Base-by-base conservation (phyloP, 2,329 filamentous ascomycete genomes). In the Amesomyces nigricolor region DNA sequence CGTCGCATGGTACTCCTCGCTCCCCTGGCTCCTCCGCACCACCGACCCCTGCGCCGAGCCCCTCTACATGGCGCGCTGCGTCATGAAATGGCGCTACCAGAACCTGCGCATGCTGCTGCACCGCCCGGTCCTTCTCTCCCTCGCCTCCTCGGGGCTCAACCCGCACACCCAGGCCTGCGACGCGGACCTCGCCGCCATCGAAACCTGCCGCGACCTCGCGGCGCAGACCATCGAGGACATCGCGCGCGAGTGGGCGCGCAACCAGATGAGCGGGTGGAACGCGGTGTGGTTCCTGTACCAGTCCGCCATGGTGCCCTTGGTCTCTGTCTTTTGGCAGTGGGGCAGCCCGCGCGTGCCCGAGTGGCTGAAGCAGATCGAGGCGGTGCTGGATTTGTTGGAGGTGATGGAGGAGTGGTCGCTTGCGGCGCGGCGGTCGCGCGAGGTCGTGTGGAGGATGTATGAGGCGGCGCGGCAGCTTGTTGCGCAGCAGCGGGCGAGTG, bases 11-110 rank as follows among this genome's bases (percentile, higher is more conserved):
- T 85, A 88, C 69, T 81, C 83, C 54, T 82, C 80, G 48, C 77
- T 91, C 1, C 88, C 87, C 4, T 81, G 81, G 74, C 74, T 87
- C 13, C 73, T 87, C 35, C 77, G 81, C 61, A 80, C 82, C 17
- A 80, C 74, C 10, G 83, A 89, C 54, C 81, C 85, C 9, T 88
- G 85, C 65, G 83, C 86, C 0, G 85, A 88, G 61, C 82, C 85
- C 2, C 78, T 91, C 16, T 83, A 82, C 60, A 85, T 86, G 47
- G 82, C 85, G 0, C 79, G 87, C 49, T 83, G 83, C 60, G 80
- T 91, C 63, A 89, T 91, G 85, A 87, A 88, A 68, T 91, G 88
- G 88, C 80, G 88, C 13, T 91, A 88, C 66, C 84, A 88, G 66
- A 90, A 89, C 63, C 78, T 90, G 46, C 84, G 87, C 46, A 86